Evolutionary conservation across 2,329 filamentous ascomycete genomes (phyloP).

Genomic region (Aspergillus oerlinghausenensis): DNA sequence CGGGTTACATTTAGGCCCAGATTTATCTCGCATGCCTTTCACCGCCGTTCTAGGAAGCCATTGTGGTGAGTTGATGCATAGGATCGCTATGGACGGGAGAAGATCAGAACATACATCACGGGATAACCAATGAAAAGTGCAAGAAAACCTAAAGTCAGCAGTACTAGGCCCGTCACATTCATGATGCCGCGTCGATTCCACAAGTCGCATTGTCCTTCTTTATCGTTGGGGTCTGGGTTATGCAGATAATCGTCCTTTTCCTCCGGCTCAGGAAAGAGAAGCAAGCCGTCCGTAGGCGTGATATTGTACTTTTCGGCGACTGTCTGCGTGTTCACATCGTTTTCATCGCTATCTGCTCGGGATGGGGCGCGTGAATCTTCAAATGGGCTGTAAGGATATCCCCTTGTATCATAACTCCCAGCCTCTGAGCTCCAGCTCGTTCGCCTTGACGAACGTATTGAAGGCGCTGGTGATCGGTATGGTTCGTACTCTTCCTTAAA

Average conservation of each 20-base stretch:
- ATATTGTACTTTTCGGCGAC: constrained; percentile 72
- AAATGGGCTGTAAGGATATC: constrained; percentile 51
- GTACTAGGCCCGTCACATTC: constrained; percentile 59
- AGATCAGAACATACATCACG: constrained; percentile 53
- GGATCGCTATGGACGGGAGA: constrained; percentile 2
- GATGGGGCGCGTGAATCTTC: constrained; percentile 58
- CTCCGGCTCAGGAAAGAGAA: constrained; percentile 67
- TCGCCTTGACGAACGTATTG: constrained; percentile 54
- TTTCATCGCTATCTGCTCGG: constrained; percentile 59
- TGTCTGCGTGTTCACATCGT: constrained; percentile 65
- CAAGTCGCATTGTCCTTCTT: constrained; percentile 59
- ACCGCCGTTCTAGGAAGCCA: constrained; percentile 52
- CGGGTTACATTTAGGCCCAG: constrained; percentile 28
- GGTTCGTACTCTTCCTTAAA: constrained; percentile 50
- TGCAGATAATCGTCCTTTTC: constrained; percentile 71
- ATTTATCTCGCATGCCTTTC: constrained; percentile 35
- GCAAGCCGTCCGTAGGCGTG: constrained; percentile 59
- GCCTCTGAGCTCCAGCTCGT: constrained; percentile 63
- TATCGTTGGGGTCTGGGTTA: constrained; percentile 63
- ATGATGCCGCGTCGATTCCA: constrained; percentile 60
- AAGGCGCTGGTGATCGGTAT: constrained; percentile 45
- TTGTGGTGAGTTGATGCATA: constrained; percentile 1
- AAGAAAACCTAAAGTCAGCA: constrained; percentile 59
- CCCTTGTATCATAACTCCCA: constrained; percentile 50
- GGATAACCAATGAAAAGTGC: constrained; percentile 66